phyloP scores from a whole-genome alignment of 345 rosid species.

The Bruguiera gymnorhiza region DNA sequence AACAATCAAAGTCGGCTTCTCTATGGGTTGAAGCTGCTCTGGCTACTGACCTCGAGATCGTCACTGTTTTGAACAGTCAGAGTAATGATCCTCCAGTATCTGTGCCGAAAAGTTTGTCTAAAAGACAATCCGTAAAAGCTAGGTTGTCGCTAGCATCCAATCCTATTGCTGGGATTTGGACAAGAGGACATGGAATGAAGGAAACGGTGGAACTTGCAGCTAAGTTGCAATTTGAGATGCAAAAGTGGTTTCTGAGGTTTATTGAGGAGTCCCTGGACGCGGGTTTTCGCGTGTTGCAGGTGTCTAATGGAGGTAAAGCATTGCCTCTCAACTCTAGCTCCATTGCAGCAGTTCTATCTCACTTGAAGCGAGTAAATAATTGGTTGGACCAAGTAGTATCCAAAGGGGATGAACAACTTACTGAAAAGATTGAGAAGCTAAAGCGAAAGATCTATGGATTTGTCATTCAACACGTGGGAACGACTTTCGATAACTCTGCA shows the following conservation, averaged over 20 bases:
- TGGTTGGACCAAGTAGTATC: slow-evolving; percentile 64
- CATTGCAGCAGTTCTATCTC: slow-evolving; percentile 65
- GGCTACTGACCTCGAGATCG: slow-evolving; percentile 80
- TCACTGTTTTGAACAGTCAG: slow-evolving; percentile 51
- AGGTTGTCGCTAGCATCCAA: slow-evolving; percentile 18
- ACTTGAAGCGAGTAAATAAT: slow-evolving; percentile 76
- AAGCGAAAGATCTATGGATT: slow-evolving; percentile 86
- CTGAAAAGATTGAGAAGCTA: slow-evolving; percentile 57
- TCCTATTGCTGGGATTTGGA: slow-evolving; percentile 43
- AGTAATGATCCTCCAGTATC: slow-evolving; percentile 36
- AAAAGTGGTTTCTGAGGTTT: slow-evolving; percentile 70
- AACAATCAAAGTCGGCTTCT: slow-evolving; percentile 54
- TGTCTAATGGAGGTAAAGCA: slow-evolving; percentile 35
- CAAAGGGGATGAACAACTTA: slow-evolving; percentile 30
- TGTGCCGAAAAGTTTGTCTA: slow-evolving; percentile 38
- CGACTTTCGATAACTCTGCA: slow-evolving; percentile 53
- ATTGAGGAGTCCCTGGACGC: slow-evolving; percentile 83
- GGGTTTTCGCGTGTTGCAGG: slow-evolving; percentile 51
- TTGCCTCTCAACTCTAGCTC: slow-evolving; percentile 62
- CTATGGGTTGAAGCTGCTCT: slow-evolving; percentile 92
- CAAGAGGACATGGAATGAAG: slow-evolving; percentile 53
- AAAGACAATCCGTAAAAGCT: slow-evolving; percentile 33
- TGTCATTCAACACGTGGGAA: slow-evolving; percentile 91
- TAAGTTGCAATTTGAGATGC: slow-evolving; percentile 72
- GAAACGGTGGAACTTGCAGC: slow-evolving; percentile 58